These are phyloP conservation scores for Triglochin maritima DNA, from an alignment of 106 monocot species.

Conservation along the genomic window DNA sequence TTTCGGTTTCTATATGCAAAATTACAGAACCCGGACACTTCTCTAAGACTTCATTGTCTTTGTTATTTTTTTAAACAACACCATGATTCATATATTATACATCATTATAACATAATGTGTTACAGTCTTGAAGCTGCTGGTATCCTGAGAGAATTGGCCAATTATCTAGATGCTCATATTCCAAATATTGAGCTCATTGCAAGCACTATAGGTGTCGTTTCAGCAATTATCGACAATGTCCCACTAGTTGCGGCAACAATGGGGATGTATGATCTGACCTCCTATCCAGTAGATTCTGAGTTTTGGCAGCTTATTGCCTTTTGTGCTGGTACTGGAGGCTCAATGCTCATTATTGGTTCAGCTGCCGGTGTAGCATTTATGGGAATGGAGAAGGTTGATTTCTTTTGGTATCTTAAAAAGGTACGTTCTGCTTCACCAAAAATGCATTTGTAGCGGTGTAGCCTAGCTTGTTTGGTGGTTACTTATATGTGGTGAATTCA, in stretches of 20 bases:
- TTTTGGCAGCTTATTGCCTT: constrained; percentile 98
- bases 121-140: constrained; percentile 86
- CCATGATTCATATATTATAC: not conserved
- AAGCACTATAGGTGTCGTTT: constrained; percentile 72
- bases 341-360: constrained; percentile 97
- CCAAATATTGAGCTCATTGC: constrained; percentile 77
- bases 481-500: constrained; percentile 12
- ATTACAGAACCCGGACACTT: no score
- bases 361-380: constrained; percentile 98
- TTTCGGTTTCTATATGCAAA: no score
- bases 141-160: constrained; percentile 79
- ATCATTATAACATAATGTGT: not conserved
- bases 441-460: not conserved
- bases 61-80: no score
- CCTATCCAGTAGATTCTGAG: constrained; percentile 83
- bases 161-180: constrained; percentile 86
- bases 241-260: constrained; percentile 96
- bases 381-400: constrained; percentile 98
- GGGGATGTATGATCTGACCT: constrained; percentile 96
- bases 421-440: constrained; percentile 18
- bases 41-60: no score
- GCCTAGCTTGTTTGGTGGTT: not conserved
- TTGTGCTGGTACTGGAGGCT: constrained; percentile 98
- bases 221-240: constrained; percentile 93
- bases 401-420: constrained; percentile 97